phyloP scores from a whole-genome alignment of 2,329 filamentous ascomycete species.

The Botryotinia narcissicola region DNA sequence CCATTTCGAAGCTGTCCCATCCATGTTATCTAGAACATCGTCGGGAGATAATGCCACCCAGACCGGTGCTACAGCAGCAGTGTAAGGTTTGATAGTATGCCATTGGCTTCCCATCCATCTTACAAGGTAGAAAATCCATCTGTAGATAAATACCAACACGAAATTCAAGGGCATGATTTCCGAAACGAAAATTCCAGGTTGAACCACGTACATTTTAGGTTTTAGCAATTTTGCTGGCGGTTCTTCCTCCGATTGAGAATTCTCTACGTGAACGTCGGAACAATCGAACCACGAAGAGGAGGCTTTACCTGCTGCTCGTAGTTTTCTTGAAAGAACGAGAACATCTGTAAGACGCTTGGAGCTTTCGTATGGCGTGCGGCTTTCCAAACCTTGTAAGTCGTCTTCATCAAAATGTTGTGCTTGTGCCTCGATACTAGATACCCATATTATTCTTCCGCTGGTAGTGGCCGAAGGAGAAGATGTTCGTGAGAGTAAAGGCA shows the following conservation, averaged over 20 bases:
- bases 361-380: conserved; percentile 70
- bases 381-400: conserved; percentile 74
- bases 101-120: conserved; percentile 83
- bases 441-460: conserved; percentile 68
- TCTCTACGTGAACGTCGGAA: conserved; percentile 29
- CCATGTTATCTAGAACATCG: conserved; percentile 56
- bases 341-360: conserved; percentile 86
- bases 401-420: conserved; percentile 52
- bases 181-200: conserved; percentile 85
- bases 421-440: conserved; percentile 73
- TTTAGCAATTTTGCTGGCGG: conserved; percentile 30
- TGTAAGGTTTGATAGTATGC: conserved; percentile 77
- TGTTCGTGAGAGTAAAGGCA: conserved; percentile 60
- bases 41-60: conserved; percentile 74
- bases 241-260: conserved; percentile 22
- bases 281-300: conserved; percentile 55
- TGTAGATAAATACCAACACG: conserved; percentile 69
- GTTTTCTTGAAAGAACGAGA: conserved; percentile 67
- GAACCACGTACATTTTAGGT: conserved; percentile 72
- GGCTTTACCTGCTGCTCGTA: conserved; percentile 61
- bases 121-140: conserved; percentile 64
- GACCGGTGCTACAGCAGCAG: conserved; percentile 70
- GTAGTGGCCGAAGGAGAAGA: conserved; percentile 28
- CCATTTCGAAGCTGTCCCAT: conserved; percentile 71
- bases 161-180: conserved; percentile 72